A percentile compares a stretch with the other conserved stretches of the same genome.
Evolutionary conservation across 2,329 filamentous ascomycete species (phyloP).

Genomic region (Dryadomyces quercivorus): DNA sequence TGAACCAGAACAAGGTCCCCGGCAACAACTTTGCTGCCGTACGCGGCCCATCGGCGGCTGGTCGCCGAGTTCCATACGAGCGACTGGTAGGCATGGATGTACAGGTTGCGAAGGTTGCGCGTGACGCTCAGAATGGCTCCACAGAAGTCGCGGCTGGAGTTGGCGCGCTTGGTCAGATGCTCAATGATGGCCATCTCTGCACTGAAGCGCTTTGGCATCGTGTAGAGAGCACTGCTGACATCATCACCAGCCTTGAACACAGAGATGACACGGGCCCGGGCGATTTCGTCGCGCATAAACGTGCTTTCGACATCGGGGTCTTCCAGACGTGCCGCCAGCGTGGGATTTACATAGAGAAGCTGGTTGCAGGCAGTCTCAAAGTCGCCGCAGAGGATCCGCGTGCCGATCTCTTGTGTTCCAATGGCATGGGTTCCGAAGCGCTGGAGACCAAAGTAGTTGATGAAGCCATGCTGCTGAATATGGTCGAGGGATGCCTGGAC

Average conservation of each 20-base stretch:
- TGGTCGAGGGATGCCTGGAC: constrained; percentile 50
- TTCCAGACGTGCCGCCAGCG: constrained; percentile 28
- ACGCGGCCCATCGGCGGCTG: constrained; percentile 66
- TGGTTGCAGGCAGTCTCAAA: constrained; percentile 69
- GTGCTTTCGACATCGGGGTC: constrained; percentile 31
- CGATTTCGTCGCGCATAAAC: constrained; percentile 62
- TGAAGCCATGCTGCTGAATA: constrained; percentile 65
- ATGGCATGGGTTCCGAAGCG: constrained; percentile 82
- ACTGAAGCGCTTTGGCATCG: constrained; percentile 68
- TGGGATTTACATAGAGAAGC: constrained; percentile 61
- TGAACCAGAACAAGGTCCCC: constrained; percentile 68
- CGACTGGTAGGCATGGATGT: constrained; percentile 93
- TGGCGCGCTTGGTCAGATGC: constrained; percentile 46
- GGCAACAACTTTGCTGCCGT: constrained; percentile 61
- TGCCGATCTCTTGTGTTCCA: constrained; percentile 75
- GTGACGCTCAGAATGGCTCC: constrained; percentile 73
- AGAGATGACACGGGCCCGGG: constrained; percentile 67
- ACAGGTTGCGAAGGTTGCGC: constrained; percentile 78
- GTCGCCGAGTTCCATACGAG: constrained; percentile 85
- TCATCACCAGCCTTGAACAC: constrained; percentile 55
- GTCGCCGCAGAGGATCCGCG: constrained; percentile 70
- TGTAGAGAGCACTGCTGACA: constrained; percentile 45
- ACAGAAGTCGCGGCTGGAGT: constrained; percentile 55
- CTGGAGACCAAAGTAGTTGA: constrained; percentile 98
- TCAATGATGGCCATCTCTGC: constrained; percentile 71